These are phyloP conservation scores for Chlamydomonas sp. DNA, from an alignment of 139 green algal genomes.

Conservation along the genomic window DNA sequence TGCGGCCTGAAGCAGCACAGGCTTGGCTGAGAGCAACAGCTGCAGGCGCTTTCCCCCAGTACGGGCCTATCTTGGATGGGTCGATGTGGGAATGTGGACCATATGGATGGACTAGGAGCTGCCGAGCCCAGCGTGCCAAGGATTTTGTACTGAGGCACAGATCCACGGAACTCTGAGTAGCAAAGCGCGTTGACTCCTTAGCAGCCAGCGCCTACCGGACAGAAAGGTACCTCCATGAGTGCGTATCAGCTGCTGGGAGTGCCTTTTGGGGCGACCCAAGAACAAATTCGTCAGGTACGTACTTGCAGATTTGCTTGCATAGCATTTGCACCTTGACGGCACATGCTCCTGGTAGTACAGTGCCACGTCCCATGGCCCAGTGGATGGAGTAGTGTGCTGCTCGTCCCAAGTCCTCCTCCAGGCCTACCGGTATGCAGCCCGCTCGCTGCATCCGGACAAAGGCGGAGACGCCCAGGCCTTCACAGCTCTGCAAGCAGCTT, in stretches of 20 bases:
- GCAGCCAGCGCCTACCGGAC: too few species aligned
- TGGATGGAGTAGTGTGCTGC: not conserved
- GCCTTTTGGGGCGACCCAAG: not conserved
- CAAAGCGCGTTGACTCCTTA: too few species aligned
- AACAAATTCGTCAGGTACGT: constrained; percentile 3
- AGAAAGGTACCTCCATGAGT: not conserved
- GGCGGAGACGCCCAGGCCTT: constrained; percentile 52
- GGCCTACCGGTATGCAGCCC: constrained; percentile 42
- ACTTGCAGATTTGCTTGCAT: not conserved
- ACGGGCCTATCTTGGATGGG: too few species aligned
- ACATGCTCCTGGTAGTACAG: not conserved
- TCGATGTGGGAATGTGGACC: too few species aligned
- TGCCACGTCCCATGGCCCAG: not conserved
- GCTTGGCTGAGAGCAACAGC: too few species aligned
- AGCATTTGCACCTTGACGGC: not conserved
- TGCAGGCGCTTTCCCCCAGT: too few species aligned
- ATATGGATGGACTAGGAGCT: too few species aligned
- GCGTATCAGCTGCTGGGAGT: constrained; percentile 24
- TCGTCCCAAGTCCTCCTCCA: constrained; percentile 1
- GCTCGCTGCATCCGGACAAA: constrained; percentile 62
- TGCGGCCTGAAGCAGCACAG: too few species aligned
- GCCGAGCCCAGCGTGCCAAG: too few species aligned
- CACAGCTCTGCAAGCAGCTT: constrained; percentile 48
- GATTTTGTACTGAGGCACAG: too few species aligned
- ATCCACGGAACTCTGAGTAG: too few species aligned